Base-by-base conservation (phyloP, 2,329 filamentous ascomycete species). In the Xylariaceae sp. region DNA sequence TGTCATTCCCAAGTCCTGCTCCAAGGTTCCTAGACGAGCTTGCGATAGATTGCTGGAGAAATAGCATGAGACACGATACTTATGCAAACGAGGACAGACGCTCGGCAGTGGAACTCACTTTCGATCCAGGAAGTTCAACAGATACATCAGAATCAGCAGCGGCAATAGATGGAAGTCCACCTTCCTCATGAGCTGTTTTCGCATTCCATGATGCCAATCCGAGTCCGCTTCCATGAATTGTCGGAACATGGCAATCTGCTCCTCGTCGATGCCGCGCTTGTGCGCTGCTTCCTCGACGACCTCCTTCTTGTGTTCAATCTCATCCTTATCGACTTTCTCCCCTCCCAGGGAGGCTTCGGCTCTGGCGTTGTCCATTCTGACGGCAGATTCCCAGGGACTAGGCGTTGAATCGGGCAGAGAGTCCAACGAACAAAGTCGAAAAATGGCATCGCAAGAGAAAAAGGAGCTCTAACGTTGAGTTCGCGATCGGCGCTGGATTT, bases 61-160 rank as follows among this genome's bases (percentile, higher is more conserved):
- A 26, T 26, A 26, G 22, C n/a, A n/a, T 26, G 6, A 26, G 22
- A 26, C 22, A 26, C 22, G 6, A 26, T 11, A 11, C 11, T 26
- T 11, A 11, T 6, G 11, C 6, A 11, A 26, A 26, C 11, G 11
- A 11, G 22, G 22, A 6, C 22, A 6, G 6, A 6, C 8, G 13
- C 30, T 7, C 8, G 30, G 16, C 13, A n/a, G 16, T 7, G 30
- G 34, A 13, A 45, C 54, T 51, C 45, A 61, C 59, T 49, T 61
- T 47, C 72, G 65, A 50, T 78, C 75, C 13, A 79, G 64, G 49
- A 74, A 78, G 57, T 76, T 77, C 43, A 79, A 63, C 2, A 78
- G 64, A 50, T 78, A 79, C 63, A 79, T 74, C 33, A 76, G 42
- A n/a, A 74, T 62, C 2, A 79, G 61, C 41, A 73, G 65, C 3